Evolutionary conservation across 257 asterid species (phyloP), one percentile per base, ranked within the genome.

Genomic region (Osmanthus fragrans): DNA sequence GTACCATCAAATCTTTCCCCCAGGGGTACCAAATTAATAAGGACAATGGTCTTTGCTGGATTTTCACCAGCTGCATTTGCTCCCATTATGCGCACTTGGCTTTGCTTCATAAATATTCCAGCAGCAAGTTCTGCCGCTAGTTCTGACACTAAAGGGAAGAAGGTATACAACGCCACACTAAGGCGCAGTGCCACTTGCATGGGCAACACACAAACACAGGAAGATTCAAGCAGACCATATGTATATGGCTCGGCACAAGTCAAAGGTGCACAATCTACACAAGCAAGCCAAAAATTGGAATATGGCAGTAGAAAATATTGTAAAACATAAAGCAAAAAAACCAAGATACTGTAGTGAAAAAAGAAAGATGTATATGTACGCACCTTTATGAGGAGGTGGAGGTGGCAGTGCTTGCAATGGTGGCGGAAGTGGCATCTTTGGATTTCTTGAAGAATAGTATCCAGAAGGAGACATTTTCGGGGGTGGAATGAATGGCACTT

Each of bases 31-130:
- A 95, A 86, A 87, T 93, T 90, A 49, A 88, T 73, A 18, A 90
- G 96, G 83, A 88, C 97, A 71, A 90, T 74, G 64, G 97, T 90
- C 85, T 93, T 95, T 76, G 89, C 96, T 8, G 97, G 90, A 85
- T 86, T 87, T 69, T 89, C 93, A 78, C 67, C 88, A 33, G 92
- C 96, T 77, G 92, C 92, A 84, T 91, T 93, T 76, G 99, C 99
- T 70, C 97, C 99, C 96, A 91, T 89, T 66, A 95, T 90, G 32
- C 94, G 97, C 70, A 95, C 98, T 89, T 93, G 98, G 88, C 96
- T 90, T 77, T 81, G 93, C 81, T 86, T 87, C 89, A 93, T 79
- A 76, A 83, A 90, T n/a, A 87, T 91, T 67, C 99, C 98, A n/a
- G 79, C 76, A 64, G 96, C 88, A 73, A 95, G 86, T 82, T 93